phyloP scores from a whole-genome alignment of 495 filamentous ascomycete species.

The Neohortaea acidophila region DNA sequence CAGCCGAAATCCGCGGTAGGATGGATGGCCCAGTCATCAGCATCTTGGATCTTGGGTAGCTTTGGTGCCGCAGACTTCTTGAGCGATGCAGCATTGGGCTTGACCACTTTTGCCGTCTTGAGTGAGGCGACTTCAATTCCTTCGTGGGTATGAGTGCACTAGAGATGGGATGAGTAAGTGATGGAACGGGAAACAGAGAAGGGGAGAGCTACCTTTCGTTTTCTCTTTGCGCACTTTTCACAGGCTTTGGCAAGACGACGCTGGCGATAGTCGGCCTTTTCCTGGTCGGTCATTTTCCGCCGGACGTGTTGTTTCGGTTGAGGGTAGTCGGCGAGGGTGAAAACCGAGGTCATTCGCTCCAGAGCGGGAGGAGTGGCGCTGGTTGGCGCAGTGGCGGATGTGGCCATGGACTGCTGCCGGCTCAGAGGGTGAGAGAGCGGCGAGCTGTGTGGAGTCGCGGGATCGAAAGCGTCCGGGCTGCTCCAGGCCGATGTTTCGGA shows the following conservation, averaged over 20 bases:
- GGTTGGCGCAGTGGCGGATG: neutral
- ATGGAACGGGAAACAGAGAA: conserved; percentile 1
- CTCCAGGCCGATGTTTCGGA: conserved; percentile 9
- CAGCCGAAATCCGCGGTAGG: neutral
- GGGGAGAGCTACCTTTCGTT: conserved; percentile 9
- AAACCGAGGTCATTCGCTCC: conserved; percentile 15
- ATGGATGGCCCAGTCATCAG: neutral
- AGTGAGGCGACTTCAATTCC: no score
- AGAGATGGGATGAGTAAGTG: conserved; percentile 13
- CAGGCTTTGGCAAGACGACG: conserved; percentile 16
- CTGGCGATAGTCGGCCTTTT: conserved; percentile 17
- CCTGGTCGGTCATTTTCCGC: conserved; percentile 18
- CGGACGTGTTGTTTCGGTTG: conserved; percentile 13
- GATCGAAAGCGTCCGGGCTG: conserved; percentile 11
- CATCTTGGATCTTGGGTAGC: neutral
- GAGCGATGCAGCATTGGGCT: neutral
- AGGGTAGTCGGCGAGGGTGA: conserved; percentile 9
- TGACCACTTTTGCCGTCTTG: conserved; percentile 9
- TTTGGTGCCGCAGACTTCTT: neutral
- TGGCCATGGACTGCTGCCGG: conserved; percentile 1
- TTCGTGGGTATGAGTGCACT: no score
- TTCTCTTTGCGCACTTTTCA: conserved; percentile 12
- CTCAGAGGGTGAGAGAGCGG: neutral
- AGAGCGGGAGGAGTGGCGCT: conserved; percentile 6
- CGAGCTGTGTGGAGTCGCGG: conserved; percentile 10